Percentiles rank a stretch among this genome's conserved stretches.
Conservation (phyloP, 371 early-diverging fungal genomes). For the Mortierella sp. region DNA sequence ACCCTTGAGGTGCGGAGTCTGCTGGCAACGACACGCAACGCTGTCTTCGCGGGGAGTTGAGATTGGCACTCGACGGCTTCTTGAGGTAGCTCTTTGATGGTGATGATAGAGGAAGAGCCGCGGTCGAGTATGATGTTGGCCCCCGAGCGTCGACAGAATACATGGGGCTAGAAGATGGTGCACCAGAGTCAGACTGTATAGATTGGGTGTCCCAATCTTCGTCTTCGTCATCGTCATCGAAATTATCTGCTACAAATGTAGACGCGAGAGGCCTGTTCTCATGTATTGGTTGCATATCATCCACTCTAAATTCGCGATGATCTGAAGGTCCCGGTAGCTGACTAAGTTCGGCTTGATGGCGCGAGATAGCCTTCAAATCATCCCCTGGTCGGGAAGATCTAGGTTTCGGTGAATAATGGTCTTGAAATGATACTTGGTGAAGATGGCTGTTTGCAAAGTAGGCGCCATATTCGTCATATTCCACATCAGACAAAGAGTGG, state of each 20-base stretch:
- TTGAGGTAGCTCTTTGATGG: constrained; percentile 10
- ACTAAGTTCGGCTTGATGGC: constrained; percentile 38
- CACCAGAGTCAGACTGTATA: constrained; percentile 22
- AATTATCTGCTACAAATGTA: constrained; percentile 9
- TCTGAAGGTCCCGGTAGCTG: constrained; percentile 11
- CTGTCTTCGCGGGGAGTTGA: constrained; percentile 31
- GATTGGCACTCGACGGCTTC: constrained; percentile 29
- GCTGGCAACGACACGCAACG: constrained; percentile 27
- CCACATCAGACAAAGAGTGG: constrained; percentile 34
- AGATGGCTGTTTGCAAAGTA: not conserved
- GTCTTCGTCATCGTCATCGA: constrained; percentile 43
- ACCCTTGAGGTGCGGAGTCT: constrained; percentile 9
- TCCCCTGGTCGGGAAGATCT: constrained; percentile 20
- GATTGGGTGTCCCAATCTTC: constrained; percentile 50
- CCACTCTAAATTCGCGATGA: not conserved
- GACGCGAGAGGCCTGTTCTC: constrained; percentile 12
- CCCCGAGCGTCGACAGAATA: constrained; percentile 38
- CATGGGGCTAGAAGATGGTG: constrained; percentile 50
- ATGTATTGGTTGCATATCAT: constrained; percentile 6
- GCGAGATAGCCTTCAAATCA: constrained; percentile 36
- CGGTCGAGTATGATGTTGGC: constrained; percentile 40
- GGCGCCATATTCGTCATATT: constrained; percentile 12
- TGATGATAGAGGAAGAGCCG: constrained; percentile 35
- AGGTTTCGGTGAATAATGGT: constrained; percentile 3
- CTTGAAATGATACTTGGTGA: constrained; percentile 28